Conservation (phyloP, 257 asterid genomes). For the Solanum pimpinellifolium region DNA sequence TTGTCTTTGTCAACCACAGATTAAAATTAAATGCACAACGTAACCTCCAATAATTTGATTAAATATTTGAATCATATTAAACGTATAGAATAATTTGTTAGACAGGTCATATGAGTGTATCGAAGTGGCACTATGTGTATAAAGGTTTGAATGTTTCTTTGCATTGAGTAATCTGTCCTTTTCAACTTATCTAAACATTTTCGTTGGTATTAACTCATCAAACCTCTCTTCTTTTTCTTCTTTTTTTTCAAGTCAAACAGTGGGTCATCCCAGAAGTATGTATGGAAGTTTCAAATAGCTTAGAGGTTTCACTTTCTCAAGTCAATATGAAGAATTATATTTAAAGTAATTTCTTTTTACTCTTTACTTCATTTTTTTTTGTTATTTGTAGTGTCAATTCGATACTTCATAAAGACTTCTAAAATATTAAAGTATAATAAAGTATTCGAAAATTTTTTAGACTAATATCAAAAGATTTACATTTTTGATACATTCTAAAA, state of each 20-base stretch:
- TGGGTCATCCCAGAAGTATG: not conserved
- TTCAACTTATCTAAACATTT: not conserved
- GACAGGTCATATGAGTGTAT: not conserved
- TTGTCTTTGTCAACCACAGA: not conserved
- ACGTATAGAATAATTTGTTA: not conserved
- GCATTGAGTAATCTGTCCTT: not conserved
- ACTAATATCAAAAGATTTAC: not conserved
- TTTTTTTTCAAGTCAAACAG: not conserved
- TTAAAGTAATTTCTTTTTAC: too few species aligned
- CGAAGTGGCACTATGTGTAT: not conserved
- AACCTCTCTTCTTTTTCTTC: not conserved
- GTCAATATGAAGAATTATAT: not conserved
- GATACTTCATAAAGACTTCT: not conserved
- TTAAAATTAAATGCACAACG: not conserved
- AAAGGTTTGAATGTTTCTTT: not conserved
- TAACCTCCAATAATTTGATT: not conserved
- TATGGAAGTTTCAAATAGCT: not conserved
- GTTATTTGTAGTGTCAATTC: not conserved
- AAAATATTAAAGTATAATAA: not conserved
- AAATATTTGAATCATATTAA: not conserved
- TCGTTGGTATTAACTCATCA: not conserved
- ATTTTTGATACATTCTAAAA: too few species aligned
- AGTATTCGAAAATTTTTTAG: not conserved
- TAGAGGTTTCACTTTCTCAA: not conserved
- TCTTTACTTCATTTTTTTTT: too few species aligned